phyloP scores from a whole-genome alignment of 257 asterid genomes.

The Mentha longifolia region DNA sequence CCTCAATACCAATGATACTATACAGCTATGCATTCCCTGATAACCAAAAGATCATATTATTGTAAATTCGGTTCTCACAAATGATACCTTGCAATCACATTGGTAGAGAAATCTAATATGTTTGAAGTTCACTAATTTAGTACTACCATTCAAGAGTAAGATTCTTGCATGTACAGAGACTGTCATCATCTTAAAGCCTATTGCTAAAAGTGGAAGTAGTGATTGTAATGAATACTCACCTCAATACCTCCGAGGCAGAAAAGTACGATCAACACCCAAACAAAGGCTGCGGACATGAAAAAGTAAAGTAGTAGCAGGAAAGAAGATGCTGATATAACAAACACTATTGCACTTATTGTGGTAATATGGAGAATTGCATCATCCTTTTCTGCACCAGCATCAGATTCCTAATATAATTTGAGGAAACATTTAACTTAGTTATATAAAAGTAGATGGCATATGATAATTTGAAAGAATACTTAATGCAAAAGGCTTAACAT shows the following conservation, averaged over 20 bases:
- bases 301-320: slow-evolving; percentile 92
- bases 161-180: slow-evolving; percentile 1
- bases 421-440: slow-evolving; percentile 22
- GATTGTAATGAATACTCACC: slow-evolving; percentile 52
- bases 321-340: slow-evolving; percentile 88
- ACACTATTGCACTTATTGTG: slow-evolving; percentile 68
- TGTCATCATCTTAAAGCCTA: neutral
- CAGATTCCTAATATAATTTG: slow-evolving; percentile 51
- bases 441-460: slow-evolving; percentile 13
- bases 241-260: slow-evolving; percentile 98
- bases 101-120: too few relatives aligned
- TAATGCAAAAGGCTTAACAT: slow-evolving; percentile 28
- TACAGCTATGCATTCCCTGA: slow-evolving; percentile 91
- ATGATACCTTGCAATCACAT: neutral
- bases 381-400: slow-evolving; percentile 52
- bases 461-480: slow-evolving; percentile 14
- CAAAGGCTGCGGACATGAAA: slow-evolving; percentile 91
- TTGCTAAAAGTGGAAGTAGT: neutral
- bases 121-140: slow-evolving; percentile 11
- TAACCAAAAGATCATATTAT: slow-evolving; percentile 24
- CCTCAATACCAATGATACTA: slow-evolving; percentile 68
- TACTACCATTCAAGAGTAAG: neutral
- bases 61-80: neutral
- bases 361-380: slow-evolving; percentile 69
- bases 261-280: slow-evolving; percentile 86